phyloP scores from a whole-genome alignment of 2,329 filamentous ascomycete species.

The Fusarium virguliforme region DNA sequence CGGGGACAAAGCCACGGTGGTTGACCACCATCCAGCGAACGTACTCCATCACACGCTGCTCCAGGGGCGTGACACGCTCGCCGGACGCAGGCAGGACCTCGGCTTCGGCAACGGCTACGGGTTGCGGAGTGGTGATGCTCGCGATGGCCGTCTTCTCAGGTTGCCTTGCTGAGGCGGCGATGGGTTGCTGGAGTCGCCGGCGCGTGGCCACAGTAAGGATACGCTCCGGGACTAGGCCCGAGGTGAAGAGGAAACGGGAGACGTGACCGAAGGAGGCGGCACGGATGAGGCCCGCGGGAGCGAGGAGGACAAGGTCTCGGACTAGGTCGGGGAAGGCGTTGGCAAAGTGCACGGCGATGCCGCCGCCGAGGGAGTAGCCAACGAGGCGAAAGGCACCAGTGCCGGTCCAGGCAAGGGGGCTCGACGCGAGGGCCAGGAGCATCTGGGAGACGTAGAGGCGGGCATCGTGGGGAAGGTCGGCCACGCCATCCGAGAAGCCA shows the following conservation, averaged over 20 bases:
- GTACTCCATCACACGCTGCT: conserved; percentile 65
- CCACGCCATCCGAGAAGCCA: conserved; percentile 76
- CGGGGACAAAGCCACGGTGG: conserved; percentile 72
- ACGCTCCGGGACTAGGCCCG: conserved; percentile 68
- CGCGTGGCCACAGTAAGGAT: conserved; percentile 66
- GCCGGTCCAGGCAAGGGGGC: conserved; percentile 78
- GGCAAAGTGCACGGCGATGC: conserved; percentile 82
- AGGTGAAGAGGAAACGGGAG: conserved; percentile 69
- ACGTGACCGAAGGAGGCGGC: conserved; percentile 67
- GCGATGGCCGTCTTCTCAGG: conserved; percentile 48
- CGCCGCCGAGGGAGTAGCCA: conserved; percentile 88
- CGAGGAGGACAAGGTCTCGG: conserved; percentile 80
- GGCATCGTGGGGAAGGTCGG: conserved; percentile 79
- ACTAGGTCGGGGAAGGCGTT: conserved; percentile 81
- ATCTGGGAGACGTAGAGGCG: conserved; percentile 82
- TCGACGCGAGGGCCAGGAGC: conserved; percentile 79
- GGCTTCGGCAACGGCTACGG: conserved; percentile 60
- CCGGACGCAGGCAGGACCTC: conserved; percentile 57
- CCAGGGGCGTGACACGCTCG: conserved; percentile 58
- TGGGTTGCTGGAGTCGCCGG: conserved; percentile 65
- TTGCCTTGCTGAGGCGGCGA: conserved; percentile 58
- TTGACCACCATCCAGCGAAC: conserved; percentile 72
- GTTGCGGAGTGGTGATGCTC: conserved; percentile 28
- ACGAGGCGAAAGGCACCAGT: conserved; percentile 74
- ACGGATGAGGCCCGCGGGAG: conserved; percentile 82